Evolutionary conservation across 805 yeast genomes (phyloP), one percentile per base, ranked within the genome.

Genomic region (Yarrowia sp.): DNA sequence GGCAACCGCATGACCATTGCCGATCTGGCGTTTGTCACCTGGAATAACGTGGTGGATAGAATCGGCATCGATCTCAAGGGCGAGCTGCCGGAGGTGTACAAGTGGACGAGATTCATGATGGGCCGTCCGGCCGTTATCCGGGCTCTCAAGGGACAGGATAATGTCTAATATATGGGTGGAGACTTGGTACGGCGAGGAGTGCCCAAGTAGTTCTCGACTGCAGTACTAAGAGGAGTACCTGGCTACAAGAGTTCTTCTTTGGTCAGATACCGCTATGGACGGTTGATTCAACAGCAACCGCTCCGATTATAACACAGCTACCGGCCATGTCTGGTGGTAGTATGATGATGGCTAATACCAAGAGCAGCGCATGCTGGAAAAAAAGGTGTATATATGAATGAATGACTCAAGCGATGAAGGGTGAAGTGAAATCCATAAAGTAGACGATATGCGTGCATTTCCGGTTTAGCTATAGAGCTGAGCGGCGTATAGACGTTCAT

Each of bases 41-140:
- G 98, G 98, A 93, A 93, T 78, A 93, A 92, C 75, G 97, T 93
- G 16, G 97, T 93, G 67, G 97, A 91, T 77, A 83, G 97, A 74
- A 90, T 93, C 68, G 98, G 97, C 8, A 91, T 93, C 71, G 91
- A 90, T 74, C 85, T 93, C 74, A 89, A 89, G 77, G 84, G 86
- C 40, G 98, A 93, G 77, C 72, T 74, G 67, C 97, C 97, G 1
- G 98, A 93, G 80, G 97, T 92, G 58, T 92, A 91, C 81, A 91
- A 91, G 78, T 93, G 97, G 98, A 93, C 97, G 11, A 89, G 90
- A 77, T 88, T 88, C 74, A 91, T 93, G 97, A 90, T 93, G 97
- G 86, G 94, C 79, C 86, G 98, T 76, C 97, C 97, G 4, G 93
- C 95, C 1, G 97, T 93, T 40, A 83, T 90, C 36, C 85, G 94